Evolutionary conservation across 2,329 filamentous ascomycete genomes (phyloP).

Genomic region (Trichoderma brevicompactum): DNA sequence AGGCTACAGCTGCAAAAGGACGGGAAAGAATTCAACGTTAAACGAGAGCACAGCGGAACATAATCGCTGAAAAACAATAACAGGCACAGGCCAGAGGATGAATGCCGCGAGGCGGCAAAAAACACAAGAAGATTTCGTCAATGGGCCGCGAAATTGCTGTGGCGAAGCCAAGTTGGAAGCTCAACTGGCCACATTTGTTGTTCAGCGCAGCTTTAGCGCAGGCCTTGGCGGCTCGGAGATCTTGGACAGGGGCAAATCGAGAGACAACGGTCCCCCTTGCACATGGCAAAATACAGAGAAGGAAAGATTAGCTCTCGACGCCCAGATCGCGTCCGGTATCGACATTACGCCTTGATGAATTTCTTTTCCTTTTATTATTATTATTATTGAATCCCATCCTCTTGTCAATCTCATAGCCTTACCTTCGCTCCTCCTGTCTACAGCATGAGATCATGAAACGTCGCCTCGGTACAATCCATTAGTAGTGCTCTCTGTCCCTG

Average conservation of each 20-base stretch:
- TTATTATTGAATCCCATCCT: no score
- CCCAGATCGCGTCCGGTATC: no score
- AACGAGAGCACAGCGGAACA: conserved; percentile 24
- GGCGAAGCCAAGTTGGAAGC: conserved; percentile 31
- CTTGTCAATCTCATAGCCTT: no score
- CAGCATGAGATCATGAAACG: no score
- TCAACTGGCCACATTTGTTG: conserved; percentile 28
- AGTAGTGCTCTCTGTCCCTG: no score
- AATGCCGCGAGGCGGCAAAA: conserved; percentile 23
- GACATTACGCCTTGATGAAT: no score
- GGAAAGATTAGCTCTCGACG: no score
- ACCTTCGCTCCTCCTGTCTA: no score
- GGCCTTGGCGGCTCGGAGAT: conserved; percentile 21
- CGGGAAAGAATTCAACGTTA: not conserved
- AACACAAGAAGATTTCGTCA: conserved; percentile 11
- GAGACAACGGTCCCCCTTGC: not conserved
- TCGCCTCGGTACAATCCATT: no score
- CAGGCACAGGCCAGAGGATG: conserved; percentile 4
- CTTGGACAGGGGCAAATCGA: conserved; percentile 27
- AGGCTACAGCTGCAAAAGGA: not conserved
- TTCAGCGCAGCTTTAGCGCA: conserved; percentile 24
- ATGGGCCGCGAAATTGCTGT: conserved; percentile 34
- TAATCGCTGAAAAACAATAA: conserved; percentile 24
- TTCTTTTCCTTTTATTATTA: no score
- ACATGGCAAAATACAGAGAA: no score